Conservation (phyloP, 345 rosid species). For the Citrus hindsii region DNA sequence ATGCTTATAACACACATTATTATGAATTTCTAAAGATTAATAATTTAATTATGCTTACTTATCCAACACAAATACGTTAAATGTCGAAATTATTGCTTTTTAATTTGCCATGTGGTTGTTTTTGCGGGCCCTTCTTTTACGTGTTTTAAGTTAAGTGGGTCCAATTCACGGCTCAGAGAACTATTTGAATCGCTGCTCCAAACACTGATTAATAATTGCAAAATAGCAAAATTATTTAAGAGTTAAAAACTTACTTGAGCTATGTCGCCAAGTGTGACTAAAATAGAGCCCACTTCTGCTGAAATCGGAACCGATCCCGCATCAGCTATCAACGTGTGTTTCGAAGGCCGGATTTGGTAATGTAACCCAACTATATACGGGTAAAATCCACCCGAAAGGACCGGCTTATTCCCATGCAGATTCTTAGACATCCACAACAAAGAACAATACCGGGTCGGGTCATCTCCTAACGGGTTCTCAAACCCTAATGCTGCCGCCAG, state of each 20-base stretch:
- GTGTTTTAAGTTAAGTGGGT: background rate
- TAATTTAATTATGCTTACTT: background rate
- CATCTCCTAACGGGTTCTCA: slow-evolving; percentile 42
- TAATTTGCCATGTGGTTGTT: too few relatives aligned
- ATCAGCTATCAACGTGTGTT: slow-evolving; percentile 43
- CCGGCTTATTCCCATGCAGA: slow-evolving; percentile 26
- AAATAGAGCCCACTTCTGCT: slow-evolving; percentile 57
- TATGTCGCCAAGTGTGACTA: slow-evolving; percentile 71
- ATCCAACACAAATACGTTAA: background rate
- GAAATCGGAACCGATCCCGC: slow-evolving; percentile 53
- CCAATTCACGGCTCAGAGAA: background rate
- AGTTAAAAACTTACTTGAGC: slow-evolving; percentile 47
- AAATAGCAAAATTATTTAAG: background rate
- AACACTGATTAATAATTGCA: background rate
- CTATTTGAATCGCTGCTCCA: background rate
- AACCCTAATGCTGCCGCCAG: slow-evolving; percentile 43
- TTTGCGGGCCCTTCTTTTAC: too few relatives aligned
- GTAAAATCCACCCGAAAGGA: slow-evolving; percentile 51
- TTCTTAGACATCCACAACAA: slow-evolving; percentile 51
- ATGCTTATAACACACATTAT: background rate
- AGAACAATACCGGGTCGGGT: slow-evolving; percentile 48
- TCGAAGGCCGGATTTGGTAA: slow-evolving; percentile 53
- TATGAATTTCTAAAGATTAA: too few relatives aligned
- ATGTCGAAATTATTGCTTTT: too few relatives aligned
- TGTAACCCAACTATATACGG: slow-evolving; percentile 67